phyloP scores from a whole-genome alignment of 129 eudicot species.

The Flaveria brownii region DNA sequence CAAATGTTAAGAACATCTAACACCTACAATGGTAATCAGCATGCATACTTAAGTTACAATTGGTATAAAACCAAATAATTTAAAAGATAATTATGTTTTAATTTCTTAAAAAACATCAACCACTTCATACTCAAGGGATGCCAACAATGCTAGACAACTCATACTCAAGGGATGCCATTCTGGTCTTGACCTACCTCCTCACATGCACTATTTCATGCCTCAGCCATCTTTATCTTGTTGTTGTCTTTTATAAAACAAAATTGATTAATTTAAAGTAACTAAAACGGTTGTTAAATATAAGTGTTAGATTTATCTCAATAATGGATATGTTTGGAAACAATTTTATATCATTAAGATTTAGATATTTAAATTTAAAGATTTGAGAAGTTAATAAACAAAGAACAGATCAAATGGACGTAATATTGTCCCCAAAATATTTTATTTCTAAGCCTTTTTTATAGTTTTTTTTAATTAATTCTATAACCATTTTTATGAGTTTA shows the following conservation, averaged over 20 bases:
- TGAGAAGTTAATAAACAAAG: too few relatives aligned
- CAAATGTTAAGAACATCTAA: neutral
- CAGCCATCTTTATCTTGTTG: neutral
- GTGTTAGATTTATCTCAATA: neutral
- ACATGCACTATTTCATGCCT: slow-evolving; percentile 8
- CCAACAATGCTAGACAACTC: slow-evolving; percentile 40
- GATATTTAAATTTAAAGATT: too few relatives aligned
- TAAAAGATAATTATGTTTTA: too few relatives aligned
- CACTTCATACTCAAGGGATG: neutral
- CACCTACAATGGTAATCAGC: neutral
- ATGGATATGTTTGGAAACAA: neutral
- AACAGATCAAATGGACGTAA: too few relatives aligned
- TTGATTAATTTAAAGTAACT: neutral
- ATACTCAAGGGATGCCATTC: slow-evolving; percentile 29
- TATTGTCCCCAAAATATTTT: too few relatives aligned
- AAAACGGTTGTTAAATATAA: neutral
- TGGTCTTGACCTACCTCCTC: slow-evolving; percentile 33
- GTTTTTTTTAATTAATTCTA: neutral
- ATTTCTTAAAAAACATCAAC: too few relatives aligned
- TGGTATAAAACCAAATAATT: too few relatives aligned
- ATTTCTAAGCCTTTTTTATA: too few relatives aligned
- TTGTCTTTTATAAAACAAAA: neutral
- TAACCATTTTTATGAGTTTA: neutral
- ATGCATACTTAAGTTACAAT: too few relatives aligned
- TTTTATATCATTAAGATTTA: too few relatives aligned